These are phyloP conservation scores for Pyrus betulifolia DNA, from an alignment of 306 rosid genomes.

Conservation along the genomic window DNA sequence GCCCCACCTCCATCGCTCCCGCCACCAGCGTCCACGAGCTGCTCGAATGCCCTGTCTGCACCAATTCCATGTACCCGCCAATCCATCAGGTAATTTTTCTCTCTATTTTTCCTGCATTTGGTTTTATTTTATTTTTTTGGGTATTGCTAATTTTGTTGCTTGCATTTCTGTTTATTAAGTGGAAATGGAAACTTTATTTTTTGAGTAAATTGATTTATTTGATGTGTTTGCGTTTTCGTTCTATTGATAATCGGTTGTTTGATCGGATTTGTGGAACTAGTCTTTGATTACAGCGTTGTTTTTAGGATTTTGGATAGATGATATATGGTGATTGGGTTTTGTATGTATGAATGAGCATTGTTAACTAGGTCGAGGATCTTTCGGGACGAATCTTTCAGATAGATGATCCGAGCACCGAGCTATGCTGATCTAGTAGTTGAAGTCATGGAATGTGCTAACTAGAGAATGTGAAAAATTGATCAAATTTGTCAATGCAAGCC, in stretches of 20 bases:
- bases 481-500: not conserved
- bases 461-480: not conserved
- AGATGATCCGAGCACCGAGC: not conserved
- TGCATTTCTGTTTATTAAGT: not conserved
- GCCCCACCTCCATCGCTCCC: constrained; percentile 58
- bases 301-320: not conserved
- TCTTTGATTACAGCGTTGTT: not conserved
- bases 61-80: constrained; percentile 97
- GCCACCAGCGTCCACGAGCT: constrained; percentile 94
- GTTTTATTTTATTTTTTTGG: not conserved
- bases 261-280: not conserved
- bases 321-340: not conserved
- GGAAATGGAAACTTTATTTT: not conserved
- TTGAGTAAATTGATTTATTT: not conserved
- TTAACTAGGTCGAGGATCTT: not conserved
- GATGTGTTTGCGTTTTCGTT: not conserved
- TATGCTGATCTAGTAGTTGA: not conserved
- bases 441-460: not conserved
- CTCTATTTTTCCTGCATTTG: constrained; percentile 4
- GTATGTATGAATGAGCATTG: not conserved
- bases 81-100: constrained; percentile 67
- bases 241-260: not conserved
- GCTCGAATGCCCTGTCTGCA: constrained; percentile 93
- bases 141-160: not conserved
- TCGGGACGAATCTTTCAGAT: not conserved